Base-by-base conservation (phyloP, 1,284 basidiomycete genomes). In the Heterobasidion occidentale region DNA sequence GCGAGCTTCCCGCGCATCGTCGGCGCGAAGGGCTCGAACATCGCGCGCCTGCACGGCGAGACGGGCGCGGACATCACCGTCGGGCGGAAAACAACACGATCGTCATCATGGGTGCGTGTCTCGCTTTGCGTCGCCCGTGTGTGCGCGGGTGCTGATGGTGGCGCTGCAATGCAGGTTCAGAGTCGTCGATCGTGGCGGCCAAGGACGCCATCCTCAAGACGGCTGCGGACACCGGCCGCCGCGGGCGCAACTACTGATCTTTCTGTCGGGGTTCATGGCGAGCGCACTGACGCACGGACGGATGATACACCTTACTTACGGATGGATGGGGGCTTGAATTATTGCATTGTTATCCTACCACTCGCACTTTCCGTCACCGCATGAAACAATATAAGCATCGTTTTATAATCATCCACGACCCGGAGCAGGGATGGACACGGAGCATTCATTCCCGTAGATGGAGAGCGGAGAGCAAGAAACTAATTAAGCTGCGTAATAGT, bases 21-120 rank as follows among this genome's bases (percentile, higher is more conserved):
- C 59, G 93, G 93, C 48, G 73, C 86, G 20, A 94, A 93, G 71
- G 91, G 89, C 52, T 73, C 91, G n/a, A 95, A 92, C 63, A 90
- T 95, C 57, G 77, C 85, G 53, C 85, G 92, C 56, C 79, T 96
- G 51, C 85, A 93, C 58, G 80, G 79, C 56, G 91, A 94, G 72
- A 94, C 90, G 54, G 90, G 91, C 46, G 88, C 92, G 55, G 92
- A 94, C 68, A 93, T 96, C 62, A 90, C 84, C 48, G 90, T 95
- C 60, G 83, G 90, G 69, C 83, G 89, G 91, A 94, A 61, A 89
- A 89, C 67, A 90, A 79, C 66, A 86, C 86, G 27, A 92, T 94
- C 65, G 83, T 89, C 59, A 88, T 94, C 65, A 81, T 88, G 52
- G 89, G 92, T 93, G 62, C 65, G 86, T 76, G 36, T 42, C 9